A percentile compares a stretch with the other conserved stretches of the same genome.
phyloP scores from a whole-genome alignment of 139 green algal species.

The Picochlorum sp. region DNA sequence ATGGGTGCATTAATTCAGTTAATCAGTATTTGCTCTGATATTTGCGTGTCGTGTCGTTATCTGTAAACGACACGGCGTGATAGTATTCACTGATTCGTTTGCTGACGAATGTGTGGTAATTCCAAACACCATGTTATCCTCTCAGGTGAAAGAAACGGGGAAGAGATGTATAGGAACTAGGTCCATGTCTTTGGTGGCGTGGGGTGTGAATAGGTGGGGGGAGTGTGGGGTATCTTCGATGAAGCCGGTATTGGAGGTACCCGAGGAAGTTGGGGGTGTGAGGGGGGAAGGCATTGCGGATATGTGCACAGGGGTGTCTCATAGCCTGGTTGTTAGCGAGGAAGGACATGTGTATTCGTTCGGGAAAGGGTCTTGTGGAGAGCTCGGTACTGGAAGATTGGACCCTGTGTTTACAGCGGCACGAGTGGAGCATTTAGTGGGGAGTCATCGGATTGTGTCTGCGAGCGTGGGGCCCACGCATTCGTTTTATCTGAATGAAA shows the following conservation, averaged over 20 bases:
- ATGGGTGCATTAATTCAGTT: too few relatives aligned
- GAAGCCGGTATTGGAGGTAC: background rate
- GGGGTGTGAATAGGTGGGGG: background rate
- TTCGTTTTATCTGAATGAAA: slow-evolving; percentile 49
- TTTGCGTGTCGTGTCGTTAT: too few relatives aligned
- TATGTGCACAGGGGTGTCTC: background rate
- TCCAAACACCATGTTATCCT: background rate
- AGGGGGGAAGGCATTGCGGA: background rate
- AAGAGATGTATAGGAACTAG: background rate
- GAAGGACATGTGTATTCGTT: slow-evolving; percentile 44
- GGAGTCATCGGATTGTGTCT: slow-evolving; percentile 24
- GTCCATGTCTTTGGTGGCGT: background rate
- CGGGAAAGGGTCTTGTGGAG: slow-evolving; percentile 46
- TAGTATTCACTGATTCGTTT: too few relatives aligned
- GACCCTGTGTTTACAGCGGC: slow-evolving; percentile 23
- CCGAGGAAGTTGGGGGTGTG: background rate
- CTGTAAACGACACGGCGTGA: too few relatives aligned
- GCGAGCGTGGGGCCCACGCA: slow-evolving; percentile 51
- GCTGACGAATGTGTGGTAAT: background rate
- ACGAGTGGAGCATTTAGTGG: slow-evolving; percentile 49
- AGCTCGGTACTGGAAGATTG: slow-evolving; percentile 51
- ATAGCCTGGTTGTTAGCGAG: background rate
- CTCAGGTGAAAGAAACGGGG: background rate
- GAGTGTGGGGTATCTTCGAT: background rate
- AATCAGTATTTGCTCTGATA: too few relatives aligned